Evolutionary conservation across 106 monocot species (phyloP).

Genomic region (Platanthera guangdongensis): DNA sequence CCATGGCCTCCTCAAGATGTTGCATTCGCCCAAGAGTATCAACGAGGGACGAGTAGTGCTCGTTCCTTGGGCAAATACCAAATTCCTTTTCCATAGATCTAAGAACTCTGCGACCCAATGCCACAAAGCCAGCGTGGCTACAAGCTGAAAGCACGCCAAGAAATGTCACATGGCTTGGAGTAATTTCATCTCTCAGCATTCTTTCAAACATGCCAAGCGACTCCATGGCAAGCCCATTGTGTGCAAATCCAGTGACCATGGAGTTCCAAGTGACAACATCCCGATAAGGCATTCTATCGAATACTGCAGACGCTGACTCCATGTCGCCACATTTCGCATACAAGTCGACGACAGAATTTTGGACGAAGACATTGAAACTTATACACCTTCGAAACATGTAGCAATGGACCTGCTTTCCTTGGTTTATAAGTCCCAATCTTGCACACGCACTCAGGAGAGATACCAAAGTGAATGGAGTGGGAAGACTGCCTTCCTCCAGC

Average conservation of each 20-base stretch:
- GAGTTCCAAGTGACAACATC: conserved; percentile 68
- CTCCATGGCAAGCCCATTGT: conserved; percentile 37
- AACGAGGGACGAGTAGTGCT: conserved; percentile 50
- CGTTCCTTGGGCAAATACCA: conserved; percentile 29
- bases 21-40: conserved; percentile 47
- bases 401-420: conserved; percentile 46
- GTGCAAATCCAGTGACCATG: conserved; percentile 49
- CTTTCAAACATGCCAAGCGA: conserved; percentile 34
- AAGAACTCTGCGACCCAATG: conserved; percentile 25
- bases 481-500: conserved; percentile 26
- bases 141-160: conserved; percentile 57
- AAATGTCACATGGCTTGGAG: conserved; percentile 50
- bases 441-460: conserved; percentile 59
- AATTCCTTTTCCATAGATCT: conserved; percentile 35
- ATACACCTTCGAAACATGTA: conserved; percentile 22
- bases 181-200: conserved; percentile 33
- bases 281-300: conserved; percentile 36
- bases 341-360: conserved; percentile 61
- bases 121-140: conserved; percentile 44
- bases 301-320: conserved; percentile 23
- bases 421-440: conserved; percentile 24
- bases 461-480: conserved; percentile 45
- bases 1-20: conserved; percentile 34
- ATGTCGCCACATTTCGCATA: conserved; percentile 71
- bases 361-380: conserved; percentile 24